These are phyloP conservation scores for Ceratobasidium sp. DNA, from an alignment of 1,284 basidiomycete genomes.

Conservation along the genomic window DNA sequence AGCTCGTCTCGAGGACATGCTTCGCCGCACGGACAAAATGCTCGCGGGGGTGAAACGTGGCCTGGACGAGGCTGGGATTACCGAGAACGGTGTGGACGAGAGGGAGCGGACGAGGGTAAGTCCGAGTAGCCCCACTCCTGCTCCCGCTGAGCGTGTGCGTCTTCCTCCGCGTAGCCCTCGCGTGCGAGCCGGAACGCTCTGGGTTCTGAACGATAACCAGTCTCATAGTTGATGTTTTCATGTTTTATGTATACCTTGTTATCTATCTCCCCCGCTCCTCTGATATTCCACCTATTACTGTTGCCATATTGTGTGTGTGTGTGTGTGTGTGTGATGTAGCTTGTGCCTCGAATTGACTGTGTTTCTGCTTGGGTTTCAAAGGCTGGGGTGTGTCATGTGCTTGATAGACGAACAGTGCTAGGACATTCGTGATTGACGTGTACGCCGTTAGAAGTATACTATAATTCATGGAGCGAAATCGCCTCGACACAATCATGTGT, in stretches of 20 bases:
- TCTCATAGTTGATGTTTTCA: not conserved
- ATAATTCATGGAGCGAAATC: not conserved
- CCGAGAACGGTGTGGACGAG: slow-evolving; percentile 29
- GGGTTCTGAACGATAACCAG: slow-evolving; percentile 28
- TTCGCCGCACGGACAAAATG: slow-evolving; percentile 73
- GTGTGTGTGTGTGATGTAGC: too few species aligned
- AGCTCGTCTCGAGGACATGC: slow-evolving; percentile 68
- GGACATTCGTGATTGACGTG: not conserved
- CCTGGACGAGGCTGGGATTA: slow-evolving; percentile 61
- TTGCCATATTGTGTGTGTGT: slow-evolving; percentile 18
- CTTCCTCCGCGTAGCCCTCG: slow-evolving; percentile 39
- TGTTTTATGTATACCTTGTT: slow-evolving; percentile 9
- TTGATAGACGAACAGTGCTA: not conserved
- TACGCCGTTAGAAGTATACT: slow-evolving; percentile 9
- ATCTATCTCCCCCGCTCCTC: not conserved
- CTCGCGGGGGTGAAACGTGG: slow-evolving; percentile 72
- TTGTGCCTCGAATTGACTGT: slow-evolving; percentile 33
- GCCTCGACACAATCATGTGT: not conserved
- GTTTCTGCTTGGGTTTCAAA: not conserved
- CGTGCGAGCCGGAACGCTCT: slow-evolving; percentile 22
- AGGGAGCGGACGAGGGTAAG: slow-evolving; percentile 37
- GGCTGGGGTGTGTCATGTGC: too few species aligned
- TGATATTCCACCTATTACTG: slow-evolving; percentile 16
- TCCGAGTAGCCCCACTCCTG: slow-evolving; percentile 7
- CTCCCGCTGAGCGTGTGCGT: slow-evolving; percentile 34